Conservation (phyloP, 2,329 filamentous ascomycete species). For the Talaromyces sp. region DNA sequence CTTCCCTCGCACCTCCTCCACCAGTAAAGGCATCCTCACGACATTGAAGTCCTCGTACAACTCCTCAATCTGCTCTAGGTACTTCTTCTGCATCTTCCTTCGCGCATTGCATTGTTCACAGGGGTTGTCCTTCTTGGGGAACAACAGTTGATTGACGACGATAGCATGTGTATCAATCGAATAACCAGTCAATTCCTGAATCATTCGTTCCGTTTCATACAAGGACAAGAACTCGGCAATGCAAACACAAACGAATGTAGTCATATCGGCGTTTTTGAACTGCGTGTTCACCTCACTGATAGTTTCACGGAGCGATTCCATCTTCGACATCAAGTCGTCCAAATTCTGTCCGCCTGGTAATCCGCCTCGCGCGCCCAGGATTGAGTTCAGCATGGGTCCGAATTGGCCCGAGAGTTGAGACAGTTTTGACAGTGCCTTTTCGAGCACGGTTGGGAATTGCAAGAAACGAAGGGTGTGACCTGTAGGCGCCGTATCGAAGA, state of each 20-base stretch:
- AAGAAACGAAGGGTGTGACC: slow-evolving; percentile 98
- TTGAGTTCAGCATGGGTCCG: slow-evolving; percentile 88
- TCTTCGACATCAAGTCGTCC: slow-evolving; percentile 86
- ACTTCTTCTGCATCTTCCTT: slow-evolving; percentile 99
- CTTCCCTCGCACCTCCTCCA: slow-evolving; percentile 93
- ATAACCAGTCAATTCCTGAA: slow-evolving; percentile 91
- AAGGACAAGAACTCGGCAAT: slow-evolving; percentile 95
- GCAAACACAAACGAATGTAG: slow-evolving; percentile 96
- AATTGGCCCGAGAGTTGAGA: slow-evolving; percentile 92
- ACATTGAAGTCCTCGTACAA: slow-evolving; percentile 99
- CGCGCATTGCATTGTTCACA: slow-evolving; percentile 95
- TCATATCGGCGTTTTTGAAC: slow-evolving; percentile 94
- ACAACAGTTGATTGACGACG: slow-evolving; percentile 95
- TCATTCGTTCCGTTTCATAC: slow-evolving; percentile 99
- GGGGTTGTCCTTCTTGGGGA: slow-evolving; percentile 74
- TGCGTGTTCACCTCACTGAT: slow-evolving; percentile 95
- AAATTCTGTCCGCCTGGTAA: slow-evolving; percentile 91
- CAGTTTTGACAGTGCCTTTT: slow-evolving; percentile 96
- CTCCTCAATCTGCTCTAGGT: slow-evolving; percentile 97
- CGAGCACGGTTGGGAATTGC: slow-evolving; percentile 94
- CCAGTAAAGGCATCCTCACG: slow-evolving; percentile 92
- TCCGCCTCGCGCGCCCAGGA: slow-evolving; percentile 71
- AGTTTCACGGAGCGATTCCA: slow-evolving; percentile 86
- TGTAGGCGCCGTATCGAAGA: slow-evolving; percentile 97
- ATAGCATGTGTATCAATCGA: slow-evolving; percentile 95